Conservation (phyloP, 331 rosid genomes). For the Rhamnella rubrinervis region DNA sequence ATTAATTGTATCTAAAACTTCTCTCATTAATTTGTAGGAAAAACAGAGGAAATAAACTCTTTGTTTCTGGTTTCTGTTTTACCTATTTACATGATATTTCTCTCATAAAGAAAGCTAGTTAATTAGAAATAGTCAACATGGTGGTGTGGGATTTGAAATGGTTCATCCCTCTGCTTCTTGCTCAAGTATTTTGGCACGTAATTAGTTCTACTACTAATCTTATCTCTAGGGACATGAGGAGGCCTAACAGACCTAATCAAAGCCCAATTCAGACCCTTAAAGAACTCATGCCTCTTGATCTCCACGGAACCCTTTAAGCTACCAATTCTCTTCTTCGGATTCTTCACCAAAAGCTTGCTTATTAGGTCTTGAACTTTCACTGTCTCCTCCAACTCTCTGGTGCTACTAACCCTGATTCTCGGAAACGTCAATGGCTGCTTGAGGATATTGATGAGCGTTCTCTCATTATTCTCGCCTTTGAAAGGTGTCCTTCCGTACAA, state of each 20-base stretch:
- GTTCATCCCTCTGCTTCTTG: conserved; percentile 73
- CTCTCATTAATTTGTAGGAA: conserved; percentile 25
- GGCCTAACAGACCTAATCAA: conserved; percentile 81
- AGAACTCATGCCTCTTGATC: conserved; percentile 90
- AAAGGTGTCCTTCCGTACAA: conserved; percentile 81
- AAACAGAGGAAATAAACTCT: conserved; percentile 28
- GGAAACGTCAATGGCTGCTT: conserved; percentile 76
- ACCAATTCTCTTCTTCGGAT: conserved; percentile 89
- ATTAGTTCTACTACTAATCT: conserved; percentile 40
- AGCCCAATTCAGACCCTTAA: conserved; percentile 89
- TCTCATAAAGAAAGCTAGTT: neutral
- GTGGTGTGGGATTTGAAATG: conserved; percentile 66
- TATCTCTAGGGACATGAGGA: conserved; percentile 65
- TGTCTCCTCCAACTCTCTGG: conserved; percentile 76
- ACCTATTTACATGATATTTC: conserved; percentile 30
- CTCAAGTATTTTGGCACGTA: conserved; percentile 62
- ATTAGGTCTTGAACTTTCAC: conserved; percentile 78
- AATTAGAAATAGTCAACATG: conserved; percentile 73
- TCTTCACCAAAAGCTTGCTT: conserved; percentile 78
- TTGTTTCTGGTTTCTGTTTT: conserved; percentile 21
- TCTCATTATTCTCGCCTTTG: conserved; percentile 93
- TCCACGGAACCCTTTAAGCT: conserved; percentile 81
- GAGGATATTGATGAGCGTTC: conserved; percentile 75
- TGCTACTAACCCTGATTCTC: conserved; percentile 48
- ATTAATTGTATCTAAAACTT: neutral